Evolutionary conservation across 306 rosid species (phyloP), one percentile per base, ranked within the genome.

Genomic region (Quercus dentata): DNA sequence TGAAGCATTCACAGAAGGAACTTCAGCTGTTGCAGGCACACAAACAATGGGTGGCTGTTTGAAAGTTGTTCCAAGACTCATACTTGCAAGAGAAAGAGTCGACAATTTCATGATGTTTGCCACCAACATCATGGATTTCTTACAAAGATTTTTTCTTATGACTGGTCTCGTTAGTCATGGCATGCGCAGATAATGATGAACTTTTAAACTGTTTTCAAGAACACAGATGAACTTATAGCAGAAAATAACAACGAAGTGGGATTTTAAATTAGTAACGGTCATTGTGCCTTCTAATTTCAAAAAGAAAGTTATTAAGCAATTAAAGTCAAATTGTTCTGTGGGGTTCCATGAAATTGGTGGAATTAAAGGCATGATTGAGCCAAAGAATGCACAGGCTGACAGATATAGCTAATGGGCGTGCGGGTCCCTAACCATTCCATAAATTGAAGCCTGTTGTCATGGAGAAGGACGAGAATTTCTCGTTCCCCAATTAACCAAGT

Each of bases 41-140:
- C 18, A 12, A 18, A 31, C 63, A 51, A 35, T 51, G 35, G 75
- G 51, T 56, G 61, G 55, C 57, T 73, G 74, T 55, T 69, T 67
- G 4, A 71, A 68, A 3, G 56, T 38, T 27, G 65, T 52, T 3
- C 52, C 41, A 41, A 54, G 51, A 73, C 69, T 44, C 21, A 49
- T 7, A 2, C 70, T 67, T 1, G 72, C 64, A 49, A 85, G 79
- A 13, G 89, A 71, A 6, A 75, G 25, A 65, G 90, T 77, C 13
- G 91, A 90, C 5, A 86, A 73, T 54, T 81, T 89, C 7, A 89
- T 84, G 76, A 87, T 56, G 79, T 92, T 90, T 21, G 92, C 83
- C 57, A 89, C 91, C 74, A 89, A 56, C 71, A 84, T 23, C 87
- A 87, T 83, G 55, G 91, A 81, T 41, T 78, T 71, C 79, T 88